Percentiles rank a stretch among this genome's conserved stretches.
phyloP scores from a whole-genome alignment of 2,329 filamentous ascomycete species.

The Fusarium tanahbumbuense region DNA sequence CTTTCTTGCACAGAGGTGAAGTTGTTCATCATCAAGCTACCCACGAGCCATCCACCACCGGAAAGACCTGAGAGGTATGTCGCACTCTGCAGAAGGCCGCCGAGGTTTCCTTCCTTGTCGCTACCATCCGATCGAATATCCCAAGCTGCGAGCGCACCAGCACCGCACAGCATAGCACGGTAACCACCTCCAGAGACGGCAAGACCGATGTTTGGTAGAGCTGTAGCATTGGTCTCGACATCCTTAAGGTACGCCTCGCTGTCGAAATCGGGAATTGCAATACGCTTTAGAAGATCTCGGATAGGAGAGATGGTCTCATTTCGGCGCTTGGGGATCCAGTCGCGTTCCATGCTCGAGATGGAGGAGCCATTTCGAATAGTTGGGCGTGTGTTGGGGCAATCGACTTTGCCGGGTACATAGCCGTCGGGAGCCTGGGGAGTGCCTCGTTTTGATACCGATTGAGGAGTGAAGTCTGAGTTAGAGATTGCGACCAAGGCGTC shows the following conservation, averaged over 20 bases:
- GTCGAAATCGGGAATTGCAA: conserved; percentile 83
- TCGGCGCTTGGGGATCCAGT: conserved; percentile 79
- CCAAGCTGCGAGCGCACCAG: conserved; percentile 81
- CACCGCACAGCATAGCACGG: conserved; percentile 85
- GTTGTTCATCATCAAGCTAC: conserved; percentile 87
- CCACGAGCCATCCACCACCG: conserved; percentile 86
- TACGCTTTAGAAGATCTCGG: conserved; percentile 75
- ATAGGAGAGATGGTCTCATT: conserved; percentile 81
- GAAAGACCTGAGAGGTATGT: conserved; percentile 86
- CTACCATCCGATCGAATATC: conserved; percentile 73
- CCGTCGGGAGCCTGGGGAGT: conserved; percentile 56
- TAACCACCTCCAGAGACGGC: conserved; percentile 88
- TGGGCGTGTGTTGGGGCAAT: conserved; percentile 78
- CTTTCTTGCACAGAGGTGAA: conserved; percentile 70
- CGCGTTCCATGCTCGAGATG: conserved; percentile 75
- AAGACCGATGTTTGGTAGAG: conserved; percentile 72
- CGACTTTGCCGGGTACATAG: conserved; percentile 76
- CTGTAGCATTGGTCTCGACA: conserved; percentile 47
- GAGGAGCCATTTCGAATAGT: conserved; percentile 70
- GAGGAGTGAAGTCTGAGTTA: conserved; percentile 29
- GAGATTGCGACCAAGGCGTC: conserved; percentile 32
- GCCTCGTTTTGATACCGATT: conserved; percentile 42
- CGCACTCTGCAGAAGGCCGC: conserved; percentile 81
- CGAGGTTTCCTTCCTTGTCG: conserved; percentile 70
- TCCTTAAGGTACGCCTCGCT: conserved; percentile 73